Evolutionary conservation across 306 rosid species (phyloP).

Genomic region (Luffa acutangula): DNA sequence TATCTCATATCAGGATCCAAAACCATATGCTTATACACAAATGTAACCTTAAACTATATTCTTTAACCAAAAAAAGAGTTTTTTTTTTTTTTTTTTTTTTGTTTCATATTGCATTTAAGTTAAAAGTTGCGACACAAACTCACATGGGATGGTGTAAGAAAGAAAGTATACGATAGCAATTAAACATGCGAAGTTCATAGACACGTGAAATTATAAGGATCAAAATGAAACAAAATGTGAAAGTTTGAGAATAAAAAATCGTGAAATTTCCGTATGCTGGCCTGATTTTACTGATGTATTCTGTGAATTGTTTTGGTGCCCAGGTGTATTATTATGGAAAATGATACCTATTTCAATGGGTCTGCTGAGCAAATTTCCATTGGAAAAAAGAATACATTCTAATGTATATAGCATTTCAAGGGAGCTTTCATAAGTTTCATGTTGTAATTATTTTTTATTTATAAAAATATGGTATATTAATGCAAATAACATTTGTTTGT

Average conservation of each 20-base stretch:
- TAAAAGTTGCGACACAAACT: neutral
- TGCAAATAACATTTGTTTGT: too few relatives aligned
- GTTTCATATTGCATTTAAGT: neutral
- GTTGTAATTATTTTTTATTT: neutral
- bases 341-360: slow-evolving; percentile 13
- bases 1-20: neutral
- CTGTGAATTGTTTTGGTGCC: neutral
- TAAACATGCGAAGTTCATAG: neutral
- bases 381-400: neutral
- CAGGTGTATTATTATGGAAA: slow-evolving; percentile 55
- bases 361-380: neutral
- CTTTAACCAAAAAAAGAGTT: neutral
- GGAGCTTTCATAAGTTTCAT: neutral
- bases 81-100: neutral
- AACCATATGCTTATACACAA: neutral
- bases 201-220: neutral
- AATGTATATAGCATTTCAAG: neutral
- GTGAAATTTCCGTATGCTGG: neutral
- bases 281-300: neutral
- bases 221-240: neutral
- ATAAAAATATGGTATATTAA: too few relatives aligned
- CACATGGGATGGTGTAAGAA: neutral
- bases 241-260: neutral
- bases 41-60: neutral
- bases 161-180: neutral